Percentiles rank a stretch among this genome's conserved stretches.
Conservation (phyloP, 2,329 filamentous ascomycete genomes). For the Alternaria rosae region DNA sequence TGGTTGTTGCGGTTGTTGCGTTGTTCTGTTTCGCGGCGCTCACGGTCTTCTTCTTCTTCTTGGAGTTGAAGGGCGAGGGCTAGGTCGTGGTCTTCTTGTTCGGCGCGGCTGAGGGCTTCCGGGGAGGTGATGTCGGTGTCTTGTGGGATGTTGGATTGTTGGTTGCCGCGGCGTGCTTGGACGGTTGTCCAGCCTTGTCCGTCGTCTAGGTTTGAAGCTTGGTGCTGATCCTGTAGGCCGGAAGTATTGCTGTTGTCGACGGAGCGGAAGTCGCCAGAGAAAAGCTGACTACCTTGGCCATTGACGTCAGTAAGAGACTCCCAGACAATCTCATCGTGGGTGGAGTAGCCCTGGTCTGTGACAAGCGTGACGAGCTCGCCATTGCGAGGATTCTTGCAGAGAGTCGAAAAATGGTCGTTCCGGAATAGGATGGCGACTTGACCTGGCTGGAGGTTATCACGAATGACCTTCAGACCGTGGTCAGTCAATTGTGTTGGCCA, state of each 20-base stretch:
- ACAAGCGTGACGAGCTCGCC: constrained; percentile 81
- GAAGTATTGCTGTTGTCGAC: constrained; percentile 67
- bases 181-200: constrained; percentile 65
- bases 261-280: constrained; percentile 86
- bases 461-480: constrained; percentile 79
- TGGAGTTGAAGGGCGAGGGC: constrained; percentile 91
- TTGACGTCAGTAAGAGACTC: constrained; percentile 90
- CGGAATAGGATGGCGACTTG: constrained; percentile 90
- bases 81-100: constrained; percentile 81
- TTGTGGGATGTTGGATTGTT: constrained; percentile 20
- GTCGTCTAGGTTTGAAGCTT: constrained; percentile 38
- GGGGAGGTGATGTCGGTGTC: constrained; percentile 33
- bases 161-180: constrained; percentile 46
- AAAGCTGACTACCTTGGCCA: constrained; percentile 81
- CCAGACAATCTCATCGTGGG: constrained; percentile 93
- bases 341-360: constrained; percentile 89
- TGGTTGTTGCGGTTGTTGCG: constrained; percentile 72
- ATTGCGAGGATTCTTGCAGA: constrained; percentile 86
- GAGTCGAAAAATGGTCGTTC: constrained; percentile 95
- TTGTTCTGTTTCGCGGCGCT: constrained; percentile 66
- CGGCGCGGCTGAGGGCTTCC: constrained; percentile 61
- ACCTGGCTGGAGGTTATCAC: constrained; percentile 73
- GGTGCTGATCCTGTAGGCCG: constrained; percentile 37
- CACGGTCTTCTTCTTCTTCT: constrained; percentile 87
- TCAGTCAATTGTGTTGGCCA: constrained; percentile 88